Evolutionary conservation across 1,284 basidiomycete genomes (phyloP), one percentile per base, ranked within the genome.

Genomic region (Cutaneotrichosporon cyanovorans): DNA sequence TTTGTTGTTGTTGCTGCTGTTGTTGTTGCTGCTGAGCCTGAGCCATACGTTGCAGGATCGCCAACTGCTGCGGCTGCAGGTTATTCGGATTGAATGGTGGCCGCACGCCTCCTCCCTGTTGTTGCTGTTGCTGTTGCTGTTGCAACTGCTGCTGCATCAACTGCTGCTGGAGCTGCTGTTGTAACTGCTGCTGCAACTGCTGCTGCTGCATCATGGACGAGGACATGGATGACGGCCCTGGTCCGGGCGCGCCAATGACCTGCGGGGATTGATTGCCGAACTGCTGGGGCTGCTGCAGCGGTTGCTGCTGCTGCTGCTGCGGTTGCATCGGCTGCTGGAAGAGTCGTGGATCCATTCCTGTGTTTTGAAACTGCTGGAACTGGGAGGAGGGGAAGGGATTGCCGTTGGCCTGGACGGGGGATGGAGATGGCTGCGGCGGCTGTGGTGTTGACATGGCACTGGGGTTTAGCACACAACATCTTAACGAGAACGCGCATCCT

Each of bases 21-120:
- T 37, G 42, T 31, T 43, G 42, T 9, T 28, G 23, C 25, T 45
- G 43, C 37, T 45, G 43, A 3, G 21, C 30, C 40, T 53, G 54
- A 3, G 55, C 50, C 41, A 63, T 46, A 30, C 60, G 56, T 41
- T 63, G 61, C 19, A 63, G 43, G 37, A 56, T 51, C n/a, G 55
- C 51, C 5, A 60, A 33, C 23, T 63, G 61, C 16, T 56, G 56
- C 2, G 60, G 58, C 16, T 50, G 56, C 30, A 62, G 51, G n/a
- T 47, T 53, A 19, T 32, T 41, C 12, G 50, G 50, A 37, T 52
- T 56, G 45, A 51, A 52, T 9, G 44, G 47, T 7, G 45, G 47
- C 7, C 42, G 50, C 28, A 18, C 23, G 18, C 40, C 44, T 18
- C 38, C 30, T 28, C 28, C 42, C 33, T 16, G 37, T 30, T 34